Evolutionary conservation across 2,329 filamentous ascomycete genomes (phyloP), one percentile per base, ranked within the genome.

Genomic region (Xylariaceae sp.): DNA sequence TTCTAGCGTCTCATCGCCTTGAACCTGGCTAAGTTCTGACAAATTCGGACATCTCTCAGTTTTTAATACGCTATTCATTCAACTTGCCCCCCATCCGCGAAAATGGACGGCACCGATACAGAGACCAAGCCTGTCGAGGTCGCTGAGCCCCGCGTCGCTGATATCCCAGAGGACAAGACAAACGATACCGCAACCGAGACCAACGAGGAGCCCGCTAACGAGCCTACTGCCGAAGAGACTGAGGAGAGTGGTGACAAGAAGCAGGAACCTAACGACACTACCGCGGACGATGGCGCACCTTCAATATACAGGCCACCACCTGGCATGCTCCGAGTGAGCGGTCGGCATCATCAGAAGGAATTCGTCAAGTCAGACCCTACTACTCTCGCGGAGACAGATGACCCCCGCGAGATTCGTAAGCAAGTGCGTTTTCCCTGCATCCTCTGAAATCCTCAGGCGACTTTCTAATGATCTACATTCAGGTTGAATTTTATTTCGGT

Each of bases 331-430:
- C 76, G 61, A 74, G 74, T 79, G n/a, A 70, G 51, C 66, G 68
- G 46, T 51, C n/a, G 46, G 47, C 53, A 67, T n/a, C n/a, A 76
- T 56, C 67, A 73, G 32, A 68, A 75, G 61, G 67, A 66, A 61
- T 81, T 83, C 63, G 86, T 87, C 62, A 89, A 88, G 71, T 89
- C 86, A 54, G 85, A 91, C 65, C 80, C 88, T 47, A 84, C 83
- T 46, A 71, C 76, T 34, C 80, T 83, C 60, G 75, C 84, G 49
- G 85, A 89, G 67, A 87, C 86, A 21, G 84, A 87, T 64, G 89
- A 96, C 70, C 88, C 88, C 1, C 79, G 78, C 21, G 82, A 87
- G 72, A 96, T 96, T 66, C 87, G 89, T 70, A 86, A 86, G 68
- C 92, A 95, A 80, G 88, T 89, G 76, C 68, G 70, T n/a, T 19